Evolutionary conservation across 2,329 filamentous ascomycete species (phyloP).

Genomic region (Phymatotrichopsis omnivora): DNA sequence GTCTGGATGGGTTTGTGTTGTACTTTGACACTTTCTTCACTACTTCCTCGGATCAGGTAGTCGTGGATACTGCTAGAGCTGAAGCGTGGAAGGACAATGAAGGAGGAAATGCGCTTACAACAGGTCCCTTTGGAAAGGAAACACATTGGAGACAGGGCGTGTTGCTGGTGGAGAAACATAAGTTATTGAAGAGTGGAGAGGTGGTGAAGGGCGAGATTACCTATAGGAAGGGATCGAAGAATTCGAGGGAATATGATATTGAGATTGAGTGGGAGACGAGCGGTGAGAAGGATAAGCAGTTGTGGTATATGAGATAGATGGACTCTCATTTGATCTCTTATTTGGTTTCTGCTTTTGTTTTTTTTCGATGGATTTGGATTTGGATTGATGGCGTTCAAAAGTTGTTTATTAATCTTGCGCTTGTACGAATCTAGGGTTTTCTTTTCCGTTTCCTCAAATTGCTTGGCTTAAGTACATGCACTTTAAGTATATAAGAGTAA

Average conservation of each 20-base stretch:
- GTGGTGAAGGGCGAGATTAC: slow-evolving; percentile 56
- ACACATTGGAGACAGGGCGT: slow-evolving; percentile 91
- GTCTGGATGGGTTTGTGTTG: slow-evolving; percentile 75
- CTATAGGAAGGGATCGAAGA: slow-evolving; percentile 59
- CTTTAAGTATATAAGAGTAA: too few species aligned
- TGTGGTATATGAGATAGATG: slow-evolving; percentile 43
- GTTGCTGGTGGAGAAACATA: slow-evolving; percentile 54
- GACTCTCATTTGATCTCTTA: slow-evolving; percentile 6
- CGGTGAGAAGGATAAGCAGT: slow-evolving; percentile 39
- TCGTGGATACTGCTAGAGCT: slow-evolving; percentile 47
- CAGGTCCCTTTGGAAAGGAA: slow-evolving; percentile 60
- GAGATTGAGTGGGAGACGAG: slow-evolving; percentile 50
- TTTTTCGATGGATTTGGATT: too few species aligned
- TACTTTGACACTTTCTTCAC: slow-evolving; percentile 96
- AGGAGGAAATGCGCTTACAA: slow-evolving; percentile 74
- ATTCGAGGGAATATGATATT: slow-evolving; percentile 59
- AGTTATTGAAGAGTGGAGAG: slow-evolving; percentile 44
- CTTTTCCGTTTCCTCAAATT: too few species aligned
- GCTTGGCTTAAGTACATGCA: too few species aligned
- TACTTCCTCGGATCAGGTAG: slow-evolving; percentile 43
- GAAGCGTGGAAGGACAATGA: slow-evolving; percentile 51
- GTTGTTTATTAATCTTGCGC: too few species aligned
- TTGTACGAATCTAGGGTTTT: too few species aligned
- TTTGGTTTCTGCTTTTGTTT: slow-evolving; percentile 8
- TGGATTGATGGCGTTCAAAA: slow-evolving; percentile 18